These are phyloP conservation scores for Volvariella volvacea DNA, from an alignment of 1,284 basidiomycete species.

Conservation along the genomic window DNA sequence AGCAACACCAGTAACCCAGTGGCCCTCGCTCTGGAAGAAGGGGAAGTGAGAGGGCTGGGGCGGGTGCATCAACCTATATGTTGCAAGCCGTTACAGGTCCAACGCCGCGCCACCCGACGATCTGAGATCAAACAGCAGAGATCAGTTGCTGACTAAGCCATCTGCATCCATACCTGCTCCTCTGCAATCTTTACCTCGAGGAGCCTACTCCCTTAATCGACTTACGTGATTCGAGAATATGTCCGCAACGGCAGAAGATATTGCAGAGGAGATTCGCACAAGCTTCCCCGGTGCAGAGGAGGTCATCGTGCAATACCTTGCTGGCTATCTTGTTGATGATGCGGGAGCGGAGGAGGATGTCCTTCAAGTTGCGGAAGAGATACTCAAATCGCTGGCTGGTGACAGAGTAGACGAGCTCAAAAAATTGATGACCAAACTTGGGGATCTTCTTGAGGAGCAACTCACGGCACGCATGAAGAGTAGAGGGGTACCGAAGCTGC, in stretches of 20 bases:
- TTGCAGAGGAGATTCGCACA: conserved; percentile 74
- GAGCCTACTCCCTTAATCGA: too few relatives aligned
- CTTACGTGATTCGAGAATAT: background rate
- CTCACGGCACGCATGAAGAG: conserved; percentile 52
- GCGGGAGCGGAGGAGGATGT: conserved; percentile 90
- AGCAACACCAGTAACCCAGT: too few relatives aligned
- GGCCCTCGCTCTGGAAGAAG: too few relatives aligned
- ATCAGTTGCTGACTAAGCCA: too few relatives aligned
- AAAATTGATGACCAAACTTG: conserved; percentile 64
- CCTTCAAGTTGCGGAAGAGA: conserved; percentile 69
- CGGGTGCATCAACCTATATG: too few relatives aligned
- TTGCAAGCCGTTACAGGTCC: too few relatives aligned
- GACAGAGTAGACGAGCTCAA: conserved; percentile 48
- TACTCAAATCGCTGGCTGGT: conserved; percentile 68
- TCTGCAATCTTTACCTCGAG: too few relatives aligned
- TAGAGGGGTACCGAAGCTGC: conserved; percentile 52
- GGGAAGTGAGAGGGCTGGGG: too few relatives aligned
- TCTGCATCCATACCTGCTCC: too few relatives aligned
- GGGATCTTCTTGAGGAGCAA: conserved; percentile 59
- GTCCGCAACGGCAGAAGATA: conserved; percentile 38
- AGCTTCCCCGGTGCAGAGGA: conserved; percentile 88
- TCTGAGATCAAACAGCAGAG: too few relatives aligned
- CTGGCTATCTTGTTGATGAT: conserved; percentile 90
- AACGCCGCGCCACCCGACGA: too few relatives aligned
- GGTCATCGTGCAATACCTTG: conserved; percentile 88